Percentiles rank a stretch among this genome's conserved stretches.
phyloP scores from a whole-genome alignment of 768 basidiomycete genomes.

The Kwoniella mangroviensis region DNA sequence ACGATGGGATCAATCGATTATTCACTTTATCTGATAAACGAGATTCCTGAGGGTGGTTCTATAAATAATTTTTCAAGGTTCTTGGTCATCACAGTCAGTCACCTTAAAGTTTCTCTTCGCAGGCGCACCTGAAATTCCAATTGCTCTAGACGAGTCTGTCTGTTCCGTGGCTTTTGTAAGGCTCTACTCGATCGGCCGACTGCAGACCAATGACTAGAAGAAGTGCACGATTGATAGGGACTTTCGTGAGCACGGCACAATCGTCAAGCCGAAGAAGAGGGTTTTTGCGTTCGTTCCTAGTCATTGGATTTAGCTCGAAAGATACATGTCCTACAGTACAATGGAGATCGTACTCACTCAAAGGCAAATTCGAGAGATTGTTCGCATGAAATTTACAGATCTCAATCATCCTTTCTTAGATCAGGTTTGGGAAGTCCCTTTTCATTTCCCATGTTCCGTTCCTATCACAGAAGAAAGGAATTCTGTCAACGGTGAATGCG shows the following conservation, averaged over 20 bases:
- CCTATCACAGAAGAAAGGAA: slow-evolving; percentile 3
- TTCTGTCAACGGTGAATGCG: neutral
- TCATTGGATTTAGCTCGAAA: neutral
- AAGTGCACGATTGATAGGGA: no score
- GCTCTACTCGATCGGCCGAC: neutral
- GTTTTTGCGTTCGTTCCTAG: neutral
- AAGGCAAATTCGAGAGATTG: neutral
- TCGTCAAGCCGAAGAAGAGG: no score
- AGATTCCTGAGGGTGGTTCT: neutral
- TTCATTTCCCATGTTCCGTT: neutral
- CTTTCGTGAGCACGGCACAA: no score
- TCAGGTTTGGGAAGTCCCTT: neutral
- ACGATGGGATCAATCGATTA: neutral
- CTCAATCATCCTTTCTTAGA: neutral
- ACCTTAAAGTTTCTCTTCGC: no score
- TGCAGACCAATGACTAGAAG: neutral
- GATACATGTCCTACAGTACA: neutral
- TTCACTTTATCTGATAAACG: neutral
- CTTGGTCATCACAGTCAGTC: no score
- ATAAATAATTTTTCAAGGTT: neutral
- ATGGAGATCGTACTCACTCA: neutral
- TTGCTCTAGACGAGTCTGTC: neutral
- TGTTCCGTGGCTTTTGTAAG: neutral
- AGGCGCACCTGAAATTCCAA: no score
- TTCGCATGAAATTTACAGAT: neutral